A percentile compares a stretch with the other conserved stretches of the same genome.
Conservation (phyloP, 192 early-diverging fungal species). For the Jimgerdemannia lactiflua region DNA sequence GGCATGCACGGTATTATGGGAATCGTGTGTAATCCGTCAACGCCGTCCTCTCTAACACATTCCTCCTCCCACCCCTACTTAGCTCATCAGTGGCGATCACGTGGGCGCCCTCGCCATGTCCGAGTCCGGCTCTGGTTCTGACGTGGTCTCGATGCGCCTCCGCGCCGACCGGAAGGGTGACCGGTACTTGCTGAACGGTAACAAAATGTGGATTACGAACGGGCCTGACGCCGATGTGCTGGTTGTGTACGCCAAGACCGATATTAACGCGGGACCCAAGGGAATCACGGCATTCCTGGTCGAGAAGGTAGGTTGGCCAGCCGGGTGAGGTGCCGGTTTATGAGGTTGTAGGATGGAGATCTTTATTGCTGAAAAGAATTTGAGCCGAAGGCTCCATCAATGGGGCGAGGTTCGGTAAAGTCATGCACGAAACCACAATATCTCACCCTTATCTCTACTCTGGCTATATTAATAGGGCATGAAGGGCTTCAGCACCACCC, state of each 20-base stretch:
- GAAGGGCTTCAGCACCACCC: slow-evolving; percentile 79
- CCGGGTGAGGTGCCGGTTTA: too few species aligned
- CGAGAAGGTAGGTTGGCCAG: slow-evolving; percentile 49
- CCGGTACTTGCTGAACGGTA: slow-evolving; percentile 81
- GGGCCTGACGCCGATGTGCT: slow-evolving; percentile 87
- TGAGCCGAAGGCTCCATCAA: too few species aligned
- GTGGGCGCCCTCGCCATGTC: slow-evolving; percentile 96
- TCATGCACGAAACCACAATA: too few species aligned
- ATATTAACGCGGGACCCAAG: slow-evolving; percentile 70
- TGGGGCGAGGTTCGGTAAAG: too few species aligned
- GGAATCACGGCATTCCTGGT: slow-evolving; percentile 96
- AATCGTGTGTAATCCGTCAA: slow-evolving; percentile 4
- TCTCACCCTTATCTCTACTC: background rate
- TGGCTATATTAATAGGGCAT: slow-evolving; percentile 47
- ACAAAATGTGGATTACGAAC: slow-evolving; percentile 98
- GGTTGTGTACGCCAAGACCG: slow-evolving; percentile 93
- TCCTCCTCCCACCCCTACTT: slow-evolving; percentile 11
- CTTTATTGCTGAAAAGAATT: background rate
- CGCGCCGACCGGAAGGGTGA: slow-evolving; percentile 83
- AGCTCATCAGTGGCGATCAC: slow-evolving; percentile 80
- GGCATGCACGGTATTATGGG: background rate
- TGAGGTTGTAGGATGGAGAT: background rate
- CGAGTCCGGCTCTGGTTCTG: slow-evolving; percentile 85
- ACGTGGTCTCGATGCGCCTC: slow-evolving; percentile 91
- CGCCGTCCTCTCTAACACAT: background rate